phyloP scores from a whole-genome alignment of 345 rosid genomes.

The Gossypium longicalyx region DNA sequence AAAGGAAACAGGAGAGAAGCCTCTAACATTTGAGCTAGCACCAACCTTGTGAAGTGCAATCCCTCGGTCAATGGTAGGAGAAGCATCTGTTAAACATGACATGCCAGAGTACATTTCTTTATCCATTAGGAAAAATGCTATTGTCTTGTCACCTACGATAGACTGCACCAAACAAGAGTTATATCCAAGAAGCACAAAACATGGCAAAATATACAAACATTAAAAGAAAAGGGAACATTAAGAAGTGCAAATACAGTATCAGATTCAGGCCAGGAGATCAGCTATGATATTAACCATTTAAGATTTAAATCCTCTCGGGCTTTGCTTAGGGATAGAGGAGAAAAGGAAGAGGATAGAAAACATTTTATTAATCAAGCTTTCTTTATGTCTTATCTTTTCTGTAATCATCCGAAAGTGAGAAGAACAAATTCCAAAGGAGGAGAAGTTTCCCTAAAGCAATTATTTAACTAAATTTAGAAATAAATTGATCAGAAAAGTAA shows the following conservation, averaged over 20 bases:
- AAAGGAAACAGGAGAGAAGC: constrained; percentile 4
- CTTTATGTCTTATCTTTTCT: background rate
- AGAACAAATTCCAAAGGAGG: background rate
- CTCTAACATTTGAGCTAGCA: background rate
- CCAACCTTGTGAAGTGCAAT: constrained; percentile 73
- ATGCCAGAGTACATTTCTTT: constrained; percentile 69
- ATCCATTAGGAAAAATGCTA: constrained; percentile 69
- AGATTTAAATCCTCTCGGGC: background rate
- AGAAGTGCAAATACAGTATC: background rate
- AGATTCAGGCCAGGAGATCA: background rate
- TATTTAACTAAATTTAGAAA: constrained; percentile 8
- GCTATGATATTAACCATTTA: background rate
- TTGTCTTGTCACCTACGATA: constrained; percentile 77
- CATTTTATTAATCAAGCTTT: background rate
- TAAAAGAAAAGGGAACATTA: background rate
- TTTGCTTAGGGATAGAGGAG: background rate
- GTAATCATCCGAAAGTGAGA: background rate
- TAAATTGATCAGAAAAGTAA: background rate
- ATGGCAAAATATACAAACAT: background rate
- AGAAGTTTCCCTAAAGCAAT: background rate
- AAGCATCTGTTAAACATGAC: constrained; percentile 56
- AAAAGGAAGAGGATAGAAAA: background rate
- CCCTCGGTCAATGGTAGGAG: constrained; percentile 60
- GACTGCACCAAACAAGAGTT: constrained; percentile 39
- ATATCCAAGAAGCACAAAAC: constrained; percentile 16